Conservation (phyloP, 345 rosid genomes). For the Citrus inodora region DNA sequence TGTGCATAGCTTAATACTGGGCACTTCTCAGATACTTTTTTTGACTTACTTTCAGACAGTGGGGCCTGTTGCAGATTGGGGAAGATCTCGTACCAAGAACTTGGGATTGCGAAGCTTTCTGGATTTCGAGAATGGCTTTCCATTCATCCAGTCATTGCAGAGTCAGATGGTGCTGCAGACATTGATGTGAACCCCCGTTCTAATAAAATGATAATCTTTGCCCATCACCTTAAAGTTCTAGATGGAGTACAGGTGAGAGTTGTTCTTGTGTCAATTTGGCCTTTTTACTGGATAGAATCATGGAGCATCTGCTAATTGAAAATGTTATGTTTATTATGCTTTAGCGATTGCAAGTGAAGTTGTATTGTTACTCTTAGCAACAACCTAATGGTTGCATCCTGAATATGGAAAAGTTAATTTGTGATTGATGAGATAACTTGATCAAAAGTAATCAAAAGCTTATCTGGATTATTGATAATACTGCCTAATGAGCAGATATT, state of each 20-base stretch:
- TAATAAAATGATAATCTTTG: conserved; percentile 86
- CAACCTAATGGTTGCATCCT: not conserved
- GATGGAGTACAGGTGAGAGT: conserved; percentile 79
- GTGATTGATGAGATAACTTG: not conserved
- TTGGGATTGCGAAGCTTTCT: conserved; percentile 87
- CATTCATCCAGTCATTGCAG: conserved; percentile 62
- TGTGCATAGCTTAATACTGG: not conserved
- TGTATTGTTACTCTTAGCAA: not conserved
- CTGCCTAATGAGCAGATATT: not conserved
- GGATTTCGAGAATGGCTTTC: conserved; percentile 86
- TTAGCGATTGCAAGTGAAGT: not conserved
- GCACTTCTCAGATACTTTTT: conserved; percentile 4
- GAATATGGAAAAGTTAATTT: not conserved
- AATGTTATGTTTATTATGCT: not conserved
- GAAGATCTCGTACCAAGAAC: conserved; percentile 74
- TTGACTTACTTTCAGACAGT: conserved; percentile 37
- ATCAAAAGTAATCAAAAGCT: not conserved
- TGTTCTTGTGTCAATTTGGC: not conserved
- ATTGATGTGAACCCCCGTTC: conserved; percentile 39
- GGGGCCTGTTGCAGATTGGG: conserved; percentile 23
- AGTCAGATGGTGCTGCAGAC: conserved; percentile 41
- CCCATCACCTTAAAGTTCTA: conserved; percentile 94
- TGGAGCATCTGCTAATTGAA: not conserved
- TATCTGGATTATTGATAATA: not conserved
- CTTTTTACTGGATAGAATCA: not conserved